Percentiles rank a stretch among this genome's conserved stretches.
These are phyloP conservation scores for Phytopythium mirpurense DNA, from an alignment of 352 stramenopile genomes.

Conservation along the genomic window DNA sequence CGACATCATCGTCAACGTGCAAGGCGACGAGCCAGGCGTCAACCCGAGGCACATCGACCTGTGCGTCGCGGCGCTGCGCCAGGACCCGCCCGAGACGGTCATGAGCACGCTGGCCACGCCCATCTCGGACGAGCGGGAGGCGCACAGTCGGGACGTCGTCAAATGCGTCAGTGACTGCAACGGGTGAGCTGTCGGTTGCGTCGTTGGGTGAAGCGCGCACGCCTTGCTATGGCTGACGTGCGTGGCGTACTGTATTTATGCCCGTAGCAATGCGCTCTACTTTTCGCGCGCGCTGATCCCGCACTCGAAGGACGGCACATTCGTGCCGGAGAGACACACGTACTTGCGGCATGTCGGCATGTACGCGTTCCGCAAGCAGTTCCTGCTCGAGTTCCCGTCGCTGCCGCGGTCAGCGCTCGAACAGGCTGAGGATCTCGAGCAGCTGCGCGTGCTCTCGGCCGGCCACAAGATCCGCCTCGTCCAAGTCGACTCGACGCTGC, in stretches of 20 bases:
- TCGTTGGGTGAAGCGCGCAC: too few relatives aligned
- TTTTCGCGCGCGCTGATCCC: slow-evolving; percentile 82
- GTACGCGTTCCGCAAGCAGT: slow-evolving; percentile 76
- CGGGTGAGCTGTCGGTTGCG: slow-evolving; percentile 18
- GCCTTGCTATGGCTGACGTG: too few relatives aligned
- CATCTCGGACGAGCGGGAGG: slow-evolving; percentile 49
- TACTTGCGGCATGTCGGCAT: slow-evolving; percentile 78
- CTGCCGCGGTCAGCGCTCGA: slow-evolving; percentile 53
- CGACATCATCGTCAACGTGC: slow-evolving; percentile 81
- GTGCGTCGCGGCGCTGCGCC: slow-evolving; percentile 53
- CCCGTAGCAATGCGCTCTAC: slow-evolving; percentile 69
- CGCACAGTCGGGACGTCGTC: slow-evolving; percentile 58
- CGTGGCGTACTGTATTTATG: background rate
- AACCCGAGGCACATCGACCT: slow-evolving; percentile 73
- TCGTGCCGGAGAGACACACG: slow-evolving; percentile 32
- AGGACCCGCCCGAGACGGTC: slow-evolving; percentile 36
- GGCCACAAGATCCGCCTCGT: slow-evolving; percentile 71
- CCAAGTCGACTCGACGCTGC: slow-evolving; percentile 49
- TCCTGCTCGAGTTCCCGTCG: slow-evolving; percentile 61
- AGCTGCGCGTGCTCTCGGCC: slow-evolving; percentile 77
- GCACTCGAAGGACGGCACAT: slow-evolving; percentile 58
- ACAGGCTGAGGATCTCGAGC: slow-evolving; percentile 71
- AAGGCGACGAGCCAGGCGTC: slow-evolving; percentile 79
- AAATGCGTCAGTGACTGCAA: slow-evolving; percentile 68
- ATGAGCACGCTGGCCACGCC: slow-evolving; percentile 79